Evolutionary conservation across 495 filamentous ascomycete genomes (phyloP).

Genomic region (Podospora pseudopauciseta): DNA sequence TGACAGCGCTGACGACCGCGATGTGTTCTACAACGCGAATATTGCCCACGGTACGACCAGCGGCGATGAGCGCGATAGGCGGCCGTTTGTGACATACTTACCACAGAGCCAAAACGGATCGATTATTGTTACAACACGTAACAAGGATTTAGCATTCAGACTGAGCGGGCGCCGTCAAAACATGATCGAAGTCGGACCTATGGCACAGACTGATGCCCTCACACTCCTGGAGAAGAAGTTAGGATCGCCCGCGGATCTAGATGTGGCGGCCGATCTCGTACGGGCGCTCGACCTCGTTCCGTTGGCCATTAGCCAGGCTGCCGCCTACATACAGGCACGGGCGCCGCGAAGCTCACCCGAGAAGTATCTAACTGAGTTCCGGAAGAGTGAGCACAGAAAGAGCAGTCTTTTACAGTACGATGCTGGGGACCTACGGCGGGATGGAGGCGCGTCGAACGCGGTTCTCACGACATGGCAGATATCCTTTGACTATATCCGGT

Average conservation of each 20-base stretch:
- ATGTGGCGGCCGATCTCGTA: slow-evolving; percentile 28
- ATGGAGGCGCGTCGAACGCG: slow-evolving; percentile 26
- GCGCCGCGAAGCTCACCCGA: slow-evolving; percentile 23
- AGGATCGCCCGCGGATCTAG: slow-evolving; percentile 14
- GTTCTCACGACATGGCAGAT: slow-evolving; percentile 37
- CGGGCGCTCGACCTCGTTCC: slow-evolving; percentile 44
- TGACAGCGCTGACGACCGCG: slow-evolving; percentile 44
- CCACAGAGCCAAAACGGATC: slow-evolving; percentile 41
- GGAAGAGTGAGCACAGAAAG: slow-evolving; percentile 30
- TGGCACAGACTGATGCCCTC: slow-evolving; percentile 25
- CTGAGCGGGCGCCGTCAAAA: slow-evolving; percentile 18
- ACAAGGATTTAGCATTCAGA: slow-evolving; percentile 23
- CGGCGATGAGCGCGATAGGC: slow-evolving; percentile 1
- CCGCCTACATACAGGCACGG: slow-evolving; percentile 40
- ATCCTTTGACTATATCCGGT: slow-evolving; percentile 29
- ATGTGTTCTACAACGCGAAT: slow-evolving; percentile 25
- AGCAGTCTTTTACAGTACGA: slow-evolving; percentile 31
- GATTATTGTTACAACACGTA: slow-evolving; percentile 37
- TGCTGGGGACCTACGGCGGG: slow-evolving; percentile 29
- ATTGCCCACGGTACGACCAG: not conserved
- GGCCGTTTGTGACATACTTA: slow-evolving; percentile 33
- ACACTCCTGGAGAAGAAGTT: slow-evolving; percentile 34
- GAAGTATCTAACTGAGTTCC: slow-evolving; percentile 41
- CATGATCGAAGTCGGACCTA: slow-evolving; percentile 24
- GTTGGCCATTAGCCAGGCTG: slow-evolving; percentile 50